Evolutionary conservation across 2,329 filamentous ascomycete species (phyloP).

Genomic region (Coleophoma eucalyptorum): DNA sequence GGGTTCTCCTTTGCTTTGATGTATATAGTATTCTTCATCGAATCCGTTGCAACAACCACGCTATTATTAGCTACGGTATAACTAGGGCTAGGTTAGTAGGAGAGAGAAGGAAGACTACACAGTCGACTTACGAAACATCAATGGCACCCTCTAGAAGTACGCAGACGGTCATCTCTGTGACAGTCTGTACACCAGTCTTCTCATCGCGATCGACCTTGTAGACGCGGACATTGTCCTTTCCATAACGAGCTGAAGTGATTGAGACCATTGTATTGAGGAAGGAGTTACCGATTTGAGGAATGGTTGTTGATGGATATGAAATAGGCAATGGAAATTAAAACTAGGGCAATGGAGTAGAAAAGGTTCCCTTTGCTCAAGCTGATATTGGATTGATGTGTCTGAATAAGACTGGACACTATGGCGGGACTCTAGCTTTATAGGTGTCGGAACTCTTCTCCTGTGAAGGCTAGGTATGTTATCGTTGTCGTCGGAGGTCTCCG

Average conservation of each 20-base stretch:
- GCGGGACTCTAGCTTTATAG: too few species aligned
- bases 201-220: conserved; percentile 88
- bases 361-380: too few species aligned
- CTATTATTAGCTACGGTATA: conserved; percentile 95
- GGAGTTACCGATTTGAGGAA: not conserved
- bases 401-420: too few species aligned
- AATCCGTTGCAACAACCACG: conserved; percentile 92
- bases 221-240: conserved; percentile 97
- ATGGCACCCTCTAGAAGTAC: conserved; percentile 92
- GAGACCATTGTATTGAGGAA: conserved; percentile 41
- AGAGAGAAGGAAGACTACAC: not conserved
- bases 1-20: conserved; percentile 93
- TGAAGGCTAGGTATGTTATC: too few species aligned
- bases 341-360: too few species aligned
- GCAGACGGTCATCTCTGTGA: conserved; percentile 93
- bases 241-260: conserved; percentile 67
- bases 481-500: too few species aligned
- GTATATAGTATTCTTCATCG: conserved; percentile 96
- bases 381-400: too few species aligned
- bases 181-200: conserved; percentile 73
- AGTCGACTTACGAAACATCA: conserved; percentile 62
- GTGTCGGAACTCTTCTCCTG: too few species aligned
- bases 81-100: conserved; percentile 39
- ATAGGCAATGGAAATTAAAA: too few species aligned
- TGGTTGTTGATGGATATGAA: too few species aligned